These are phyloP conservation scores for Fomitopsis pulvina DNA, from an alignment of 768 basidiomycete genomes.

Conservation along the genomic window DNA sequence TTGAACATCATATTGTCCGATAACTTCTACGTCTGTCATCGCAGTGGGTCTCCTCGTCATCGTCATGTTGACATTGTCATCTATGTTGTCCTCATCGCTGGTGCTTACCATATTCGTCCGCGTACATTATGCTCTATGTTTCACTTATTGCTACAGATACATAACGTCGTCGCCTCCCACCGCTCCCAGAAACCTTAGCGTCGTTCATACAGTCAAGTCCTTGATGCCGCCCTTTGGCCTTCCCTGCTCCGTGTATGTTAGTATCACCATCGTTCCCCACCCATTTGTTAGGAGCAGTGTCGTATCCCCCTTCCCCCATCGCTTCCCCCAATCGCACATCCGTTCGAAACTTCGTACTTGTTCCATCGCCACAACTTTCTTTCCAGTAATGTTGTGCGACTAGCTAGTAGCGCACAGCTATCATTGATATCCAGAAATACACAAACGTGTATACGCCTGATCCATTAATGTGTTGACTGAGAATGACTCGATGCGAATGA, in stretches of 20 bases:
- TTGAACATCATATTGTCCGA: constrained; percentile 5
- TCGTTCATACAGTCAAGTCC: background rate
- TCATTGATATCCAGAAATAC: too few relatives aligned
- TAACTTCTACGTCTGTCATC: background rate
- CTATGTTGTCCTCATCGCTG: constrained; percentile 24
- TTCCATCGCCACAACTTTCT: background rate
- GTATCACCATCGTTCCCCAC: constrained; percentile 28
- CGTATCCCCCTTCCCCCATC: constrained; percentile 34
- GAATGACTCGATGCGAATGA: too few relatives aligned
- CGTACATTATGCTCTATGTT: constrained; percentile 16
- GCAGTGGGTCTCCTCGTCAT: background rate
- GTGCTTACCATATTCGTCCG: constrained; percentile 11
- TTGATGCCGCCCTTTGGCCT: constrained; percentile 19
- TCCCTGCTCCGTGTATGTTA: constrained; percentile 38
- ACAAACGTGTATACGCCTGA: too few relatives aligned
- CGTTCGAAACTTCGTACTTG: background rate
- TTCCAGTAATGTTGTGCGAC: background rate
- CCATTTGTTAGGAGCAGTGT: constrained; percentile 51
- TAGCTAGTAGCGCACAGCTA: background rate
- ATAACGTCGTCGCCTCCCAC: constrained; percentile 4
- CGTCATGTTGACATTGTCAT: background rate
- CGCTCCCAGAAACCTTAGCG: background rate
- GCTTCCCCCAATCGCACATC: background rate
- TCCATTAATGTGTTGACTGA: too few relatives aligned
- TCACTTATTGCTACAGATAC: constrained; percentile 9